phyloP scores from a whole-genome alignment of 495 filamentous ascomycete species.

The Penicillium odoratum region DNA sequence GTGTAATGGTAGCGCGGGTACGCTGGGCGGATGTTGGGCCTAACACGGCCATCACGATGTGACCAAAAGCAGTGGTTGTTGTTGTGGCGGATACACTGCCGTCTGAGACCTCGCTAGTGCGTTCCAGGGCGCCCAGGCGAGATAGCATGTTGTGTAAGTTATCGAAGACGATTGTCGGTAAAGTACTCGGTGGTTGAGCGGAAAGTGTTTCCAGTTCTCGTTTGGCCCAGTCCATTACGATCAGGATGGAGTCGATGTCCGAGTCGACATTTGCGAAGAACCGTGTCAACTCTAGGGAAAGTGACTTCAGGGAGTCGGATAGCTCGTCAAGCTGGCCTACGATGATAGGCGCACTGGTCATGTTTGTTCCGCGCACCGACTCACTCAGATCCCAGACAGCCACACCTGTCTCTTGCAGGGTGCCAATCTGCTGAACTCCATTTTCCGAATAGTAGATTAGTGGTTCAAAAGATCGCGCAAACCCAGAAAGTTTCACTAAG shows the following conservation, averaged over 20 bases:
- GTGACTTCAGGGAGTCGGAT: conserved; percentile 75
- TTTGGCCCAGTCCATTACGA: conserved; percentile 93
- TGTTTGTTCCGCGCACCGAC: conserved; percentile 81
- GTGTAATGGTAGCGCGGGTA: conserved; percentile 74
- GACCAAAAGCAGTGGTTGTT: conserved; percentile 65
- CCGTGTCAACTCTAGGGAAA: conserved; percentile 77
- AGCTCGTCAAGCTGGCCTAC: conserved; percentile 80
- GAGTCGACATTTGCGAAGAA: conserved; percentile 93
- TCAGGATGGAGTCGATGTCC: conserved; percentile 85
- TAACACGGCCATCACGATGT: conserved; percentile 65
- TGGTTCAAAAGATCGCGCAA: conserved; percentile 87
- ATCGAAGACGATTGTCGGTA: conserved; percentile 66
- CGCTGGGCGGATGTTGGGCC: conserved; percentile 77
- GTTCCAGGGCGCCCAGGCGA: conserved; percentile 66
- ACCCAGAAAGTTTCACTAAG: conserved; percentile 81
- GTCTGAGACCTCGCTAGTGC: conserved; percentile 29
- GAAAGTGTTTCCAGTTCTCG: conserved; percentile 68
- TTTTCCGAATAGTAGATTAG: conserved; percentile 90
- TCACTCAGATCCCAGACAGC: conserved; percentile 92
- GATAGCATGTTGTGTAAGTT: conserved; percentile 78
- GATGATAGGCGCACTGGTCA: conserved; percentile 83
- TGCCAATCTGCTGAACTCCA: conserved; percentile 77
- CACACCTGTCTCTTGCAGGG: conserved; percentile 83
- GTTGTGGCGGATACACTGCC: conserved; percentile 41
- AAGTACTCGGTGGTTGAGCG: conserved; percentile 50